phyloP scores from a whole-genome alignment of 441 rosid species.

The Hura crepitans region DNA sequence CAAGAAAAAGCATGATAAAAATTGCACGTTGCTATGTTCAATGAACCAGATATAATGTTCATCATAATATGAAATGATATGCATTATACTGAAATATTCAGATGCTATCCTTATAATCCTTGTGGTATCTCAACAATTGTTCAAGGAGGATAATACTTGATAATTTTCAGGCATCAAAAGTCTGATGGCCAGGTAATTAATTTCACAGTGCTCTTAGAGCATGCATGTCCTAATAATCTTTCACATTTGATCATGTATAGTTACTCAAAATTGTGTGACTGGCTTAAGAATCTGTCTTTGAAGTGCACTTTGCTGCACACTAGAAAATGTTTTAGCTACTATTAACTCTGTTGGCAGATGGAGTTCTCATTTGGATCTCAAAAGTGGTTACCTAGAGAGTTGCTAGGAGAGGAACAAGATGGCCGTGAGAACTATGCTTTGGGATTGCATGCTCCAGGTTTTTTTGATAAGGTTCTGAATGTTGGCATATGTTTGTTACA shows the following conservation, averaged over 20 bases:
- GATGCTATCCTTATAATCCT: too few species aligned
- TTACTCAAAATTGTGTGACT: neutral
- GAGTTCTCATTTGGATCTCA: slow-evolving; percentile 82
- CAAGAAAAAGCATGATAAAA: too few species aligned
- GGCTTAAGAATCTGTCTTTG: neutral
- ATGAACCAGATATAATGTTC: too few species aligned
- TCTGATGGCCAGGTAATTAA: neutral
- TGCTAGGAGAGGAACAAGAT: slow-evolving; percentile 47
- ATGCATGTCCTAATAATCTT: neutral
- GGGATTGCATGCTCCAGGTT: slow-evolving; percentile 89
- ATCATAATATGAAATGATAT: too few species aligned
- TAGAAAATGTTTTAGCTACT: slow-evolving; percentile 16
- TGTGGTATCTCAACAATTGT: too few species aligned
- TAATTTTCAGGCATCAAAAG: neutral
- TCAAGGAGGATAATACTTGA: too few species aligned
- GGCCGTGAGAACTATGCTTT: slow-evolving; percentile 53
- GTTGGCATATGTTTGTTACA: slow-evolving; percentile 75
- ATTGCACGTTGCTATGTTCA: too few species aligned
- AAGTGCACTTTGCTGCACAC: neutral
- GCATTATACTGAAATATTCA: too few species aligned
- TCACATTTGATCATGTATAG: neutral
- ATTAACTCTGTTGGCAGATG: slow-evolving; percentile 49
- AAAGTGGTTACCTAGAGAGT: slow-evolving; percentile 70
- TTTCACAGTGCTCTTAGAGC: neutral
- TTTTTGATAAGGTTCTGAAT: slow-evolving; percentile 78